A percentile compares a stretch with the other conserved stretches of the same genome.
phyloP scores from a whole-genome alignment of 306 rosid genomes.

The Vicia sativa region DNA sequence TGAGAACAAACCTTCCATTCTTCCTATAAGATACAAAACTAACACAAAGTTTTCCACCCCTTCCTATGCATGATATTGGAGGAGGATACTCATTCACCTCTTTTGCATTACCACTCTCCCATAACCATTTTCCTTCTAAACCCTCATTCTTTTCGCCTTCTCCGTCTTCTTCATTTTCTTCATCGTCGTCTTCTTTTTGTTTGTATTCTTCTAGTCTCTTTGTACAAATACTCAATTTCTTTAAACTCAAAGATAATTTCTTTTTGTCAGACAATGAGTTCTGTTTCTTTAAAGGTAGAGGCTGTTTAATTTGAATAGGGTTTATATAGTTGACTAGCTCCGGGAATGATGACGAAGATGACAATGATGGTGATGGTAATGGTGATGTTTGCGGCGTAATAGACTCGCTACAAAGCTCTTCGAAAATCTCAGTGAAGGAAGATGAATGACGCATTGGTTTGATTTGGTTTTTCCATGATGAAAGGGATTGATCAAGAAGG shows the following conservation, averaged over 20 bases:
- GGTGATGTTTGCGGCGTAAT: constrained; percentile 5
- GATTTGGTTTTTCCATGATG: constrained; percentile 60
- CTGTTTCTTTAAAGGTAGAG: neutral
- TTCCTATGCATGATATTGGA: constrained; percentile 78
- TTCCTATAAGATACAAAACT: constrained; percentile 65
- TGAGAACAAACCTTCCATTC: constrained; percentile 78
- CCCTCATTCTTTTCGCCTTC: neutral
- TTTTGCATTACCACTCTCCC: constrained; percentile 38
- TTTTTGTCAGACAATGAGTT: neutral
- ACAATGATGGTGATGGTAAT: neutral
- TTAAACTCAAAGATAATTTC: constrained; percentile 37
- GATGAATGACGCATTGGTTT: constrained; percentile 44
- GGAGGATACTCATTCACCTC: constrained; percentile 67
- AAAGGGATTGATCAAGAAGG: constrained; percentile 58
- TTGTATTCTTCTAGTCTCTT: constrained; percentile 63
- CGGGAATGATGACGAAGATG: constrained; percentile 37
- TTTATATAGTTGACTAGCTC: neutral
- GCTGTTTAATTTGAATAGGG: neutral
- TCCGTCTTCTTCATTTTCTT: constrained; percentile 34
- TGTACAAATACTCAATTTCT: constrained; percentile 64
- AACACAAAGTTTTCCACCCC: constrained; percentile 72
- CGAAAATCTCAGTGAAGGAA: constrained; percentile 72
- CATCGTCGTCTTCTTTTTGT: constrained; percentile 33
- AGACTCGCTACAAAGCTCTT: constrained; percentile 67
- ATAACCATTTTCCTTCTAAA: constrained; percentile 34